Evolutionary conservation across 495 filamentous ascomycete species (phyloP), one percentile per base, ranked within the genome.

Genomic region (Penicillium silybi): DNA sequence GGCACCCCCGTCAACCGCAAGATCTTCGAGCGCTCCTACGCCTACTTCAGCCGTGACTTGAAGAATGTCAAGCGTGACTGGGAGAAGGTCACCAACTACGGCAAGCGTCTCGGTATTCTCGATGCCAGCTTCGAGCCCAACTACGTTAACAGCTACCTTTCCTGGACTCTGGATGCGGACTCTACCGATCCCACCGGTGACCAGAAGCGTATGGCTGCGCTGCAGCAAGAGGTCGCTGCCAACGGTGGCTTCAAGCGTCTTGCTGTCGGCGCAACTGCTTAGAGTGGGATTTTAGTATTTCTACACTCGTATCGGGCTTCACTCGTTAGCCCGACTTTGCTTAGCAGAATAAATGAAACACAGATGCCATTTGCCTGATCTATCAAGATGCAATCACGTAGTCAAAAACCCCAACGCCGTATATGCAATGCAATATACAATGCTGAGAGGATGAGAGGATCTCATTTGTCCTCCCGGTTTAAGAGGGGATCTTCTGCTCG

Each of bases 11-110:
- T 86, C 46, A 85, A 87, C 68, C 74, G 79, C 45, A 85, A 87
- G 81, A 88, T 87, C 73, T 86, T 83, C 54, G 83, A 86, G 73
- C 79, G 84, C 49, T 85, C 80, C 18, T 87, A 77, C 63, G 85
- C 83, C 6, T 87, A 88, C 74, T 85, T 86, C 70, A 85, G 81
- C 44, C 75, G 76, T 44, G 84, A 88, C 55, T 57, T 88, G 52
- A 84, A 88, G 82, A 87, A 87, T 60, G 83, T 88, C 18, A 54
- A 63, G 44, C 80, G 83, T 50, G 84, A 87, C 72, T 87, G 82
- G 83, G 64, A 70, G 44, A 88, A 88, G 75, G 84, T 87, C 23
- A 87, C 84, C 39, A 72, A 70, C 52, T 88, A 88, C 50, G 83
- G 83, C 34, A 86, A 86, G 72, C 73, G 83, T 13, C 72, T 87